Percentiles rank a stretch among this genome's conserved stretches.
phyloP scores from a whole-genome alignment of 2,329 filamentous ascomycete genomes.

The Clarireedia hainanense region DNA sequence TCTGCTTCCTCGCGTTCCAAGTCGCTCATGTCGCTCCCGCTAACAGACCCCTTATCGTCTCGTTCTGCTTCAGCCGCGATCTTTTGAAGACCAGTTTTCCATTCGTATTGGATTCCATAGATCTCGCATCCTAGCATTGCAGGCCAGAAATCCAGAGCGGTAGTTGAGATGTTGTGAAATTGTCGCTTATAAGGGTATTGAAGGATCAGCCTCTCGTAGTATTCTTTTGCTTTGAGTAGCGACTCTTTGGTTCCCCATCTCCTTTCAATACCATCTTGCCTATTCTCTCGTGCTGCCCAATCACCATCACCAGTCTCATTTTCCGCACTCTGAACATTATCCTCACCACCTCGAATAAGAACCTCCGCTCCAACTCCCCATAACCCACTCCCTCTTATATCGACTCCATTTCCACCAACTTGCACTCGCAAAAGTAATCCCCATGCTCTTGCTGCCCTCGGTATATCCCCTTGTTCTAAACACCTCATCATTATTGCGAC shows the following conservation, averaged over 20 bases:
- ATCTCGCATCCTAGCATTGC: slow-evolving; percentile 77
- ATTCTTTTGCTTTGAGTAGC: slow-evolving; percentile 52
- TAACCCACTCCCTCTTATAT: slow-evolving; percentile 59
- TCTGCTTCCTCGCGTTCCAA: neutral
- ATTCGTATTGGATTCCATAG: slow-evolving; percentile 61
- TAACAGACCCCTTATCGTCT: slow-evolving; percentile 20
- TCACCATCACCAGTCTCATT: neutral
- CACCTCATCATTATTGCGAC: slow-evolving; percentile 65
- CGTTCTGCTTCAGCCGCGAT: slow-evolving; percentile 28
- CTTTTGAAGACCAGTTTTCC: slow-evolving; percentile 36
- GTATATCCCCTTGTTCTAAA: slow-evolving; percentile 61
- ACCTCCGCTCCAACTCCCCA: slow-evolving; percentile 87
- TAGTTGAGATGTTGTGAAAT: slow-evolving; percentile 46
- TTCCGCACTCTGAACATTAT: slow-evolving; percentile 16
- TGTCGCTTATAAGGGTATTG: slow-evolving; percentile 62
- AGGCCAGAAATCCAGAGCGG: slow-evolving; percentile 71
- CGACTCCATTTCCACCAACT: slow-evolving; percentile 47
- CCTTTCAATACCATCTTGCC: slow-evolving; percentile 6
- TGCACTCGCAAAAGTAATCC: slow-evolving; percentile 61
- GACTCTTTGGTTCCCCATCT: slow-evolving; percentile 38
- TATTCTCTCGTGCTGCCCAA: neutral
- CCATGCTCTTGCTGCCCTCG: slow-evolving; percentile 67
- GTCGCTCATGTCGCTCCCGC: slow-evolving; percentile 14
- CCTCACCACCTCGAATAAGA: slow-evolving; percentile 47
- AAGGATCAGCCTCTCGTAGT: slow-evolving; percentile 72